Evolutionary conservation across 257 asterid species (phyloP).

Genomic region (Hygrophila difformis): DNA sequence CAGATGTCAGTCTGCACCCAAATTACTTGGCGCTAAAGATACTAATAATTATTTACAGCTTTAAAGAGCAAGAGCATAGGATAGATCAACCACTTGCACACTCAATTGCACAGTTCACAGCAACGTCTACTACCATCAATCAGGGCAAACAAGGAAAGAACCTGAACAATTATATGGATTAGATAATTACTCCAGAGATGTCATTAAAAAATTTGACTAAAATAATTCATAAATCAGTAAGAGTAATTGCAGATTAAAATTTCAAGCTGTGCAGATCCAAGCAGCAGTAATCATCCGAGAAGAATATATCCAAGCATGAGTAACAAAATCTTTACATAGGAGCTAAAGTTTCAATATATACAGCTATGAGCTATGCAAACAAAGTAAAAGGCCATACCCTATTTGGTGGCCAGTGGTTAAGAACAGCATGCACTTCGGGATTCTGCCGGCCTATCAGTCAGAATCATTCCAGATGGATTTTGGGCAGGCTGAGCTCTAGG

Average conservation of each 20-base stretch:
- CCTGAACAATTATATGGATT: neutral
- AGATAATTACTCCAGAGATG: neutral
- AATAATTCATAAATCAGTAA: neutral
- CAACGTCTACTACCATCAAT: constrained; percentile 10
- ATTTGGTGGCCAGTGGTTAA: constrained; percentile 9
- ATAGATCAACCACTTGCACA: too few species aligned
- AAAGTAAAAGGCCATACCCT: constrained; percentile 18
- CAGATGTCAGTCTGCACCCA: too few species aligned
- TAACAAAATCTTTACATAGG: too few species aligned
- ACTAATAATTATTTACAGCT: too few species aligned
- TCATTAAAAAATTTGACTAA: neutral
- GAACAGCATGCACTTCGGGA: constrained; percentile 50
- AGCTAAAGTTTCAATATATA: too few species aligned
- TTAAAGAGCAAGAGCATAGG: too few species aligned
- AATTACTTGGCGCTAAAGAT: too few species aligned
- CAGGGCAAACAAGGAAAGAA: neutral
- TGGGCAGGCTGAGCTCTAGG: constrained; percentile 66
- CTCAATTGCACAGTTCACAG: constrained; percentile 7
- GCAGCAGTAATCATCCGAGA: too few species aligned
- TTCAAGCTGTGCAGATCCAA: too few species aligned
- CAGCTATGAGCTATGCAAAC: neutral
- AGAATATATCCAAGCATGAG: too few species aligned
- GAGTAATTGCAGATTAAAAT: too few species aligned
- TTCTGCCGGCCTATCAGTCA: constrained; percentile 62
- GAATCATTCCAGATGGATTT: constrained; percentile 72